phyloP scores from a whole-genome alignment of 2,329 filamentous ascomycete species.

The Verticillium albo-atrum region DNA sequence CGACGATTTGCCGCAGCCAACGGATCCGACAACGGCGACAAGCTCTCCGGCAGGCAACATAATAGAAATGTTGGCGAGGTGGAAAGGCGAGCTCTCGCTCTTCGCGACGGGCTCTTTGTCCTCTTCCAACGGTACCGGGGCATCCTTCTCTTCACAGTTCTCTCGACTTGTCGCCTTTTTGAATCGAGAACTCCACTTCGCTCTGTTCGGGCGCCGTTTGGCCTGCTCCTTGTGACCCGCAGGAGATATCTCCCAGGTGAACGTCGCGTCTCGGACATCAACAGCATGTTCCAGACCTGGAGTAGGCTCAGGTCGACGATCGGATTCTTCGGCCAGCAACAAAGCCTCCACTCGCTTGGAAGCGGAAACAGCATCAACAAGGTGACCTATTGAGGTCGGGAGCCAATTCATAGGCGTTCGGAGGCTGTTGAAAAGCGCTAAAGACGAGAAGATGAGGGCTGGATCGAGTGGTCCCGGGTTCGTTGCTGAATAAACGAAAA shows the following conservation, averaged over 20 bases:
- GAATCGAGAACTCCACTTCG: constrained; percentile 16
- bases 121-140: no score
- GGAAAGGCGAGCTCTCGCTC: constrained; percentile 56
- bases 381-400: constrained; percentile 81
- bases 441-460: constrained; percentile 82
- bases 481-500: constrained; percentile 73
- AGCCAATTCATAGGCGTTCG: constrained; percentile 86
- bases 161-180: constrained; percentile 1
- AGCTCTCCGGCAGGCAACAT: constrained; percentile 70
- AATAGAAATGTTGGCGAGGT: constrained; percentile 64
- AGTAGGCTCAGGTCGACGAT: constrained; percentile 60
- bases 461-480: constrained; percentile 65
- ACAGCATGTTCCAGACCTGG: constrained; percentile 63
- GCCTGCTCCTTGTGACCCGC: constrained; percentile 47
- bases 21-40: constrained; percentile 78
- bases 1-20: constrained; percentile 87
- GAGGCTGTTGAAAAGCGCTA: constrained; percentile 89
- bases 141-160: constrained; percentile 39
- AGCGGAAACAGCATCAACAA: constrained; percentile 85
- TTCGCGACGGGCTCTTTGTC: constrained; percentile 41
- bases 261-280: constrained; percentile 66
- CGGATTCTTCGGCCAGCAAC: constrained; percentile 76
- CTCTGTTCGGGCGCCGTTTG: constrained; percentile 34
- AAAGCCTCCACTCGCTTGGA: constrained; percentile 85
- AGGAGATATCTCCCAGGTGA: constrained; percentile 79